These are phyloP conservation scores for Globisporangium canariense DNA, from an alignment of 352 stramenopile species.

Conservation along the genomic window DNA sequence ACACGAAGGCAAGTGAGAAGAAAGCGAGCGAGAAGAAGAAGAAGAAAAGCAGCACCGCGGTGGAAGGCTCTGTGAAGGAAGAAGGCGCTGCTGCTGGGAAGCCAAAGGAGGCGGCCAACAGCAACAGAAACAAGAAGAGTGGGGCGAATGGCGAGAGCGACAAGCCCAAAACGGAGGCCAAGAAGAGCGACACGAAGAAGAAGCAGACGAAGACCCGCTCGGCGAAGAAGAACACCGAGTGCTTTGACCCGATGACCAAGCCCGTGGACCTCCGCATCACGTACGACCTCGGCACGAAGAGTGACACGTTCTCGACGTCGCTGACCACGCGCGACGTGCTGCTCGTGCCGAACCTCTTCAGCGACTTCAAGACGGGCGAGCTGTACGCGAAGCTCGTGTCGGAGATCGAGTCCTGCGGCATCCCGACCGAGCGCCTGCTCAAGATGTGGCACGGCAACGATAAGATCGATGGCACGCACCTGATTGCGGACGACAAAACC, in stretches of 20 bases:
- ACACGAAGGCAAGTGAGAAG: too few relatives aligned
- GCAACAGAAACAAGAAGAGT: slow-evolving; percentile 28
- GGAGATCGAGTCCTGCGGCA: slow-evolving; percentile 64
- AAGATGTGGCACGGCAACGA: slow-evolving; percentile 85
- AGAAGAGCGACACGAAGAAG: slow-evolving; percentile 43
- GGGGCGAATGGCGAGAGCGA: slow-evolving; percentile 16
- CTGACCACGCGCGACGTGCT: slow-evolving; percentile 63
- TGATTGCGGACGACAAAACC: slow-evolving; percentile 90
- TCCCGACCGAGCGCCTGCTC: slow-evolving; percentile 59
- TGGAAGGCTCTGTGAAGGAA: slow-evolving; percentile 11
- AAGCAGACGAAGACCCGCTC: slow-evolving; percentile 29
- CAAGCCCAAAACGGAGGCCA: slow-evolving; percentile 23
- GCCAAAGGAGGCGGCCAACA: slow-evolving; percentile 19
- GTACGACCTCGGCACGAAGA: slow-evolving; percentile 53
- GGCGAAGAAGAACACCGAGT: slow-evolving; percentile 79
- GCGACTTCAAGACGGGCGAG: slow-evolving; percentile 67
- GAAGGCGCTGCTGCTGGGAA: neutral
- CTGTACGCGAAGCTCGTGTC: slow-evolving; percentile 64
- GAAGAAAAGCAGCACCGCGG: neutral
- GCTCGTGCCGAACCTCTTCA: slow-evolving; percentile 71
- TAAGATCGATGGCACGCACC: slow-evolving; percentile 91
- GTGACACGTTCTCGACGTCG: slow-evolving; percentile 55
- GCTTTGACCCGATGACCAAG: slow-evolving; percentile 62
- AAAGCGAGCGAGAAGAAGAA: slow-evolving; percentile 7
- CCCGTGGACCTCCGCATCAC: slow-evolving; percentile 71